Evolutionary conservation across 2,329 filamentous ascomycete genomes (phyloP).

Genomic region (Lasiodiplodia sp.): DNA sequence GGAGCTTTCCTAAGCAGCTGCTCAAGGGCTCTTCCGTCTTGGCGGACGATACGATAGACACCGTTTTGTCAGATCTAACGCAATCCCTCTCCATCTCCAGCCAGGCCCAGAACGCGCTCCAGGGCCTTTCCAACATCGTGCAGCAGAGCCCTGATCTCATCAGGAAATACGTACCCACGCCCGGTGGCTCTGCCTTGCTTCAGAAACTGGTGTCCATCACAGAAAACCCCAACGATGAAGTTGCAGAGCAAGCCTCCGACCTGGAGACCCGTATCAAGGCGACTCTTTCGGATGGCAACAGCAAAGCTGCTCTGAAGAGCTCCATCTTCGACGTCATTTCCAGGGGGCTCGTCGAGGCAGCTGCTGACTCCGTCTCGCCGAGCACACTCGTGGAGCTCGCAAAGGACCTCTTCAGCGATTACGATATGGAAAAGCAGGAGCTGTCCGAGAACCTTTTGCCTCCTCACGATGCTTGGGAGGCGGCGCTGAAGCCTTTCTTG

Average conservation of each 20-base stretch:
- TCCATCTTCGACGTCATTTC: conserved; percentile 62
- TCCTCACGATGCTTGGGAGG: conserved; percentile 68
- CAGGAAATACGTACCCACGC: conserved; percentile 52
- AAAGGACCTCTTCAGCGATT: conserved; percentile 53
- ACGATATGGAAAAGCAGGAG: conserved; percentile 10
- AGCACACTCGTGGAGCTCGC: conserved; percentile 64
- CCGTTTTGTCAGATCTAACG: conserved; percentile 48
- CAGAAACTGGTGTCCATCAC: conserved; percentile 61
- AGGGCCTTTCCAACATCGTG: conserved; percentile 56
- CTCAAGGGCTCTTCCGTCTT: conserved; percentile 45
- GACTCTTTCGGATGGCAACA: conserved; percentile 41
- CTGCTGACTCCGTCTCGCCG: conserved; percentile 55
- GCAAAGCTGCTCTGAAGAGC: conserved; percentile 49
- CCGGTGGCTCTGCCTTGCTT: conserved; percentile 58
- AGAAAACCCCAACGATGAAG: conserved; percentile 61
- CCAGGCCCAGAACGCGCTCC: conserved; percentile 45
- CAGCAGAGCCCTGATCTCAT: conserved; percentile 51
- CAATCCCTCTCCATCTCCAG: conserved; percentile 47
- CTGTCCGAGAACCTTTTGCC: conserved; percentile 64
- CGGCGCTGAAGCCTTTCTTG: conserved; percentile 66
- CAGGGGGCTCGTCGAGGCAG: conserved; percentile 57
- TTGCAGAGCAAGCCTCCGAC: conserved; percentile 53
- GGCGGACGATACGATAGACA: conserved; percentile 46
- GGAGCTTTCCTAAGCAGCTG: conserved; percentile 47
- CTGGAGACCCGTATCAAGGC: conserved; percentile 49